Evolutionary conservation across 1,139 yeast genomes (phyloP).

Genomic region (Pichia sp.): DNA sequence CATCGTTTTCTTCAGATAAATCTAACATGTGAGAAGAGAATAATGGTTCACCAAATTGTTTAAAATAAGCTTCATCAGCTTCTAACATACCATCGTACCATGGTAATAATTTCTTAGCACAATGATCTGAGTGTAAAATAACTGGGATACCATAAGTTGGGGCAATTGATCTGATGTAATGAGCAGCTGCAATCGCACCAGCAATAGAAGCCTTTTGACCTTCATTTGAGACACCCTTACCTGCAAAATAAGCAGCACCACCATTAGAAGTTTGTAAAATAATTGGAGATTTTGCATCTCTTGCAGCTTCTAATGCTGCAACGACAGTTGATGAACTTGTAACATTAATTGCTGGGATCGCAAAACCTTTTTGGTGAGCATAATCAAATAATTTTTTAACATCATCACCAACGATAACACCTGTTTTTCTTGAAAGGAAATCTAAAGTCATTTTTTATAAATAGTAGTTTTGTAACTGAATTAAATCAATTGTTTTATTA

Average conservation of each 20-base stretch:
- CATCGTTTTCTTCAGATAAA: conserved; percentile 93
- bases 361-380: conserved; percentile 90
- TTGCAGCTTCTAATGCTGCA: conserved; percentile 97
- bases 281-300: conserved; percentile 93
- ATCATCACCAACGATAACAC: conserved; percentile 99
- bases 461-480: neutral
- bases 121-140: conserved; percentile 95
- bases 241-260: conserved; percentile 99
- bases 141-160: conserved; percentile 97
- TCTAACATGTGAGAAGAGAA: conserved; percentile 99
- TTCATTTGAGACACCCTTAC: conserved; percentile 94
- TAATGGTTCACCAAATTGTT: conserved; percentile 84
- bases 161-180: conserved; percentile 93
- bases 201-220: conserved; percentile 92
- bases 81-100: conserved; percentile 98
- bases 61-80: conserved; percentile 92
- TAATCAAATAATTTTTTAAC: conserved; percentile 88
- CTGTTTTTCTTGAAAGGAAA: conserved; percentile 78
- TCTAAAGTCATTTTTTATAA: conserved; percentile 26
- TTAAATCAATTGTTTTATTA: conserved; percentile 10
- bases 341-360: conserved; percentile 97
- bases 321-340: conserved; percentile 97
- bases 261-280: conserved; percentile 97
- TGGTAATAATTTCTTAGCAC: conserved; percentile 96
- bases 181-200: conserved; percentile 98